Evolutionary conservation across 306 rosid species (phyloP), one percentile per base, ranked within the genome.

Genomic region (Amphicarpaea edgeworthii): DNA sequence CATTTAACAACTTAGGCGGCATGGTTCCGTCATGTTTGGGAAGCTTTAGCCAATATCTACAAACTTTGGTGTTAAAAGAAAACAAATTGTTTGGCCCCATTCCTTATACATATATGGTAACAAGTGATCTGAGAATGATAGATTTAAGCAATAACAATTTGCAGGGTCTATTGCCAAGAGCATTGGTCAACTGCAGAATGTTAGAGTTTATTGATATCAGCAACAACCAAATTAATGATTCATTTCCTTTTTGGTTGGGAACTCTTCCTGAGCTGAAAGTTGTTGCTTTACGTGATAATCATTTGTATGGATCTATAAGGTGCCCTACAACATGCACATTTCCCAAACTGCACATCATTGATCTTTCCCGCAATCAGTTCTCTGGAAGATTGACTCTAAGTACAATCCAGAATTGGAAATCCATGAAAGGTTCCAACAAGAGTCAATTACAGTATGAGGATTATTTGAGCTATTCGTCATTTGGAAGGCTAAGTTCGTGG

Each of bases 181-280:
- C 70, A 83, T 81, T 16, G 11, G 77, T 24, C 47, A 77, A 53
- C 2, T 67, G 75, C 24, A 24, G 34, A 77, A 54, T 11, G 75
- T n/a, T 54, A 11, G 53, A 77, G 76, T 32, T 4, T 68, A 21
- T 77, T 14, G 62, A 58, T 58, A n/a, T 77, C 1, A 45, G 76
- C 8, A 12, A 45, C 17, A 57, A 77, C 28, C 51, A 19, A 1
- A 68, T 77, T 21, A 77, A 57, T 68, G 82, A 76, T 43, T 38
- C 61, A 38, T 87, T 87, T 54, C 89, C 86, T 1, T 81, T 49
- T 3, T 85, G 86, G 83, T 9, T 80, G 23, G 86, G 84, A 43
- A 19, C 42, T 26, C 85, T 77, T 20, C 62, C 41, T 1, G 68
- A 68, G 53, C 49, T 68, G 53, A 68, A 69, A 32, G 71, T 62